Percentiles rank a stretch among this genome's conserved stretches.
These are phyloP conservation scores for Pestalotiopsis sp. DNA, from an alignment of 2,329 filamentous ascomycete species.

Conservation along the genomic window DNA sequence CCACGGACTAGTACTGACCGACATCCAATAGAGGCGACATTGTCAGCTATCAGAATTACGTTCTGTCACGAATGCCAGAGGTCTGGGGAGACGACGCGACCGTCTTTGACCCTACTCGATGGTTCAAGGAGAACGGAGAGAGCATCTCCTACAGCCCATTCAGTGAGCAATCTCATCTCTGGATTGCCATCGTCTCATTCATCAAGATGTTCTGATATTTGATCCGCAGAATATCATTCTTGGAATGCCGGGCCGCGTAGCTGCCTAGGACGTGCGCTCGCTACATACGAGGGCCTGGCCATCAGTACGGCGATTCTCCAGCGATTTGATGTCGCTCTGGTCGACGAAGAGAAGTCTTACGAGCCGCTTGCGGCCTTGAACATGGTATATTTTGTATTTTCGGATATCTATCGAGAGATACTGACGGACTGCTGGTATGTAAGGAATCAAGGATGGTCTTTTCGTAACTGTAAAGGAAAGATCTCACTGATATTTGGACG, in stretches of 20 bases:
- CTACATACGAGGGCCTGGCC: not conserved
- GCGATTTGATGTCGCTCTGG: not conserved
- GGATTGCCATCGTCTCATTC: too few relatives aligned
- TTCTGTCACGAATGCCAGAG: not conserved
- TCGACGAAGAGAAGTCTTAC: not conserved
- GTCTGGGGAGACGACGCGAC: not conserved
- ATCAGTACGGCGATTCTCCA: not conserved
- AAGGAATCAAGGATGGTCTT: not conserved
- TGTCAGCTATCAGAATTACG: slow-evolving; percentile 1
- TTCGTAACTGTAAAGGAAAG: not conserved
- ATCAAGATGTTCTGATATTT: not conserved
- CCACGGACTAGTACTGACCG: not conserved
- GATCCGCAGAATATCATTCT: not conserved
- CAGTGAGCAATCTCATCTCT: not conserved
- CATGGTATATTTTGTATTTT: not conserved
- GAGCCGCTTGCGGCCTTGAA: not conserved
- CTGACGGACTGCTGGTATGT: not conserved
- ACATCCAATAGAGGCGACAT: not conserved
- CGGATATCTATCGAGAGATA: not conserved
- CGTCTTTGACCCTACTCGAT: not conserved
- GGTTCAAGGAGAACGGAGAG: not conserved
- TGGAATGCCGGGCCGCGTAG: not conserved
- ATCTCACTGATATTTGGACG: not conserved
- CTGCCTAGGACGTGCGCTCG: not conserved
- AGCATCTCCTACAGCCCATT: not conserved